phyloP scores from a whole-genome alignment of 73 alveolate species.

The Paramecium biaurelia region DNA sequence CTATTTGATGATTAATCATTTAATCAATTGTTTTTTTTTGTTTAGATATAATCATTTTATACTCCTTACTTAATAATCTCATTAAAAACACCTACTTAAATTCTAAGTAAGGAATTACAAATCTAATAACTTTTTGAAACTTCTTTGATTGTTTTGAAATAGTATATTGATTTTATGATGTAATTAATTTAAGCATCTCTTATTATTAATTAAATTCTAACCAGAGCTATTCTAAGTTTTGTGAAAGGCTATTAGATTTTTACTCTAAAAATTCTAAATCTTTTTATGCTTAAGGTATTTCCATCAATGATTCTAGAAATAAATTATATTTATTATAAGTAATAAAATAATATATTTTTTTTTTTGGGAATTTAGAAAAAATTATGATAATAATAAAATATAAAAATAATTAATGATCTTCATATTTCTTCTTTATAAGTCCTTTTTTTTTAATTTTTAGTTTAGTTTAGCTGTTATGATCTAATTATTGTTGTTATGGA shows the following conservation, averaged over 20 bases:
- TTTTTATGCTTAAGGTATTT: background rate
- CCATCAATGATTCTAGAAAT: background rate
- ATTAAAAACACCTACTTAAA: background rate
- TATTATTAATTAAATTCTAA: background rate
- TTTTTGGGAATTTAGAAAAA: too few species aligned
- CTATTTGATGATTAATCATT: background rate
- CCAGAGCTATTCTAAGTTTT: background rate
- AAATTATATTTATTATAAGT: background rate
- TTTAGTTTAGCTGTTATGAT: too few species aligned
- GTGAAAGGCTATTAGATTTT: background rate
- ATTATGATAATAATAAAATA: too few species aligned
- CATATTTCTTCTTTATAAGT: too few species aligned
- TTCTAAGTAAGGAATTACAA: background rate
- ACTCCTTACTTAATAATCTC: background rate
- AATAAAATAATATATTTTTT: too few species aligned
- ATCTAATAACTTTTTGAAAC: background rate
- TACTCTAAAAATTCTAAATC: background rate
- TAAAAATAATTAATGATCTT: too few species aligned
- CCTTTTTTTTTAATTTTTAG: too few species aligned
- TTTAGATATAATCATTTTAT: background rate
- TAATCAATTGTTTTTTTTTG: background rate
- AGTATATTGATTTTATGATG: background rate
- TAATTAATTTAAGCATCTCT: background rate
- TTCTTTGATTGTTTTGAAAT: background rate
- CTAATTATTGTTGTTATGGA: too few species aligned